These are phyloP conservation scores for Eucalyptus melliodora DNA, from an alignment of 345 rosid species.

Conservation along the genomic window DNA sequence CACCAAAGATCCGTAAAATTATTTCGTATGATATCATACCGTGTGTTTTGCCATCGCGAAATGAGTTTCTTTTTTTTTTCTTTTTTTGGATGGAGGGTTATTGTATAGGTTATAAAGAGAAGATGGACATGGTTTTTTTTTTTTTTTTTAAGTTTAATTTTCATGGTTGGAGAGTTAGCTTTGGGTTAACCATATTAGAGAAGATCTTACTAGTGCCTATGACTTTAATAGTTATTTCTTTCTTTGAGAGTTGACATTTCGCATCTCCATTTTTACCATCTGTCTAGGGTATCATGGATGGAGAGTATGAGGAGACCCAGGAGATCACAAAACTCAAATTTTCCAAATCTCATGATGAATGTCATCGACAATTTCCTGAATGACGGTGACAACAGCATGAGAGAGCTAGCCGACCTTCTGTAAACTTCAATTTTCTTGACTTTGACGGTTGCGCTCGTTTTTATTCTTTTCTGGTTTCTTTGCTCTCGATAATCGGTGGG, in stretches of 20 bases:
- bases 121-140: too few relatives aligned
- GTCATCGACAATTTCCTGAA: background rate
- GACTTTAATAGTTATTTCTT: background rate
- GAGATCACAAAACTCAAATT: background rate
- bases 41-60: too few relatives aligned
- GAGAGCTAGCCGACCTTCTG: background rate
- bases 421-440: background rate
- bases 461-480: background rate
- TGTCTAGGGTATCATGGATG: constrained; percentile 12
- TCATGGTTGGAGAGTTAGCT: background rate
- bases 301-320: constrained; percentile 1
- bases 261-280: background rate
- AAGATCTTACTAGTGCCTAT: background rate
- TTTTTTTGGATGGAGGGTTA: background rate
- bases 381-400: constrained; percentile 1
- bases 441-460: background rate
- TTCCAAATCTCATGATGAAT: background rate
- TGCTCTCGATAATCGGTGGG: background rate
- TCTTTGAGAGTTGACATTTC: background rate
- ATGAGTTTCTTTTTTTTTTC: background rate
- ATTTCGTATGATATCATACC: background rate
- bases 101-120: background rate
- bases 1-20: background rate
- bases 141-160: background rate
- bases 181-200: background rate